Percentiles rank a stretch among this genome's conserved stretches.
phyloP scores from a whole-genome alignment of 768 basidiomycete genomes.

The Plicaturopsis crispa region DNA sequence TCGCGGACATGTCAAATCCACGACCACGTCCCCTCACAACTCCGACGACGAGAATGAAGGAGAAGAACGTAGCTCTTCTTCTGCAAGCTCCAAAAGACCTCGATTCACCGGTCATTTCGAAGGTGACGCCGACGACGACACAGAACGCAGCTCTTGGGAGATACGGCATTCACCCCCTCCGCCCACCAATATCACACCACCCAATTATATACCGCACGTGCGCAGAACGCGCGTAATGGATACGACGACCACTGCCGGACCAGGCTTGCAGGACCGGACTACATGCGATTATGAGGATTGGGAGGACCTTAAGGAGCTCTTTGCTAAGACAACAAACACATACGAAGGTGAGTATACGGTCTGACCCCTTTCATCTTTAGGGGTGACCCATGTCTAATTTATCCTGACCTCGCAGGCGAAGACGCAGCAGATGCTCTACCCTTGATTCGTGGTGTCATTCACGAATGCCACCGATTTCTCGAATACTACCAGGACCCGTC shows the following conservation, averaged over 20 bases:
- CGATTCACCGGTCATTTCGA: too few relatives aligned
- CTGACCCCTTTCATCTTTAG: constrained; percentile 1
- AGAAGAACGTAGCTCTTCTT: too few relatives aligned
- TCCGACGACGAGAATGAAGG: too few relatives aligned
- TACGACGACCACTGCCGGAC: constrained; percentile 26
- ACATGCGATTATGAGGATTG: constrained; percentile 45
- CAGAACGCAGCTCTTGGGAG: too few relatives aligned
- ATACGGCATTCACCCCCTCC: too few relatives aligned
- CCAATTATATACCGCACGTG: too few relatives aligned
- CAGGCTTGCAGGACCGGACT: constrained; percentile 11
- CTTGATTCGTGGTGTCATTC: constrained; percentile 53
- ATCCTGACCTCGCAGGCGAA: constrained; percentile 24
- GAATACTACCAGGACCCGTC: constrained; percentile 49
- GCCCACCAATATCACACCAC: too few relatives aligned
- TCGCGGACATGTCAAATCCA: too few relatives aligned
- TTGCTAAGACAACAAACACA: constrained; percentile 44
- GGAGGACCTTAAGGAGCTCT: constrained; percentile 61
- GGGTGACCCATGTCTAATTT: constrained; percentile 7
- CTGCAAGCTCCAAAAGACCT: too few relatives aligned
- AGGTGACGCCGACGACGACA: too few relatives aligned
- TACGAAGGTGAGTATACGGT: constrained; percentile 43
- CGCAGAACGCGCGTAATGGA: constrained; percentile 32
- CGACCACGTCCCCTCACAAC: too few relatives aligned
- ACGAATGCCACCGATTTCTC: constrained; percentile 63
- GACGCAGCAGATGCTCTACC: constrained; percentile 42